phyloP scores from a whole-genome alignment of 441 rosid species.

The Hura crepitans region DNA sequence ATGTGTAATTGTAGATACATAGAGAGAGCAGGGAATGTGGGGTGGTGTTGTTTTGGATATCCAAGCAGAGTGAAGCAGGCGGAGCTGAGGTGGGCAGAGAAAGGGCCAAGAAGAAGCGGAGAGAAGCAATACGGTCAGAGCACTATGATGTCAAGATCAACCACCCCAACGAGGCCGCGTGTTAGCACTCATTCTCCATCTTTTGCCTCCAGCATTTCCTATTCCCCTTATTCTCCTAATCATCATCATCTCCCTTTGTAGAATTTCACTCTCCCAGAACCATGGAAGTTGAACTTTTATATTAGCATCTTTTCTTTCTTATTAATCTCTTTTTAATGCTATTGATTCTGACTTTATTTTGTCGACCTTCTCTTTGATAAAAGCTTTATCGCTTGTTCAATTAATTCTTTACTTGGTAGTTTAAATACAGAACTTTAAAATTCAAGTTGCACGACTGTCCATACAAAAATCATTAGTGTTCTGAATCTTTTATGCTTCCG shows the following conservation, averaged over 20 bases:
- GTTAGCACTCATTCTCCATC: conserved; percentile 31
- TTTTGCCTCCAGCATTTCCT: conserved; percentile 35
- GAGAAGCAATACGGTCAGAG: conserved; percentile 32
- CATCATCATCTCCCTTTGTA: conserved; percentile 24
- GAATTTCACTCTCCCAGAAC: too few species aligned
- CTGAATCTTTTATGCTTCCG: too few species aligned
- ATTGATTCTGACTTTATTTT: too few species aligned
- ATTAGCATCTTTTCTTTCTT: too few species aligned
- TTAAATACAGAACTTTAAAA: too few species aligned
- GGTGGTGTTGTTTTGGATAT: conserved; percentile 46
- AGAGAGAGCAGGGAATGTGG: conserved; percentile 43
- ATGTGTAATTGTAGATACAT: conserved; percentile 38
- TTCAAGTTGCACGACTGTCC: too few species aligned
- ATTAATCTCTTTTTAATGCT: too few species aligned
- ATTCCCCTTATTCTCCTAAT: conserved; percentile 36
- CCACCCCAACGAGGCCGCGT: conserved; percentile 26
- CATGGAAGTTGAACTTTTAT: too few species aligned
- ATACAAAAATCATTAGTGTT: too few species aligned
- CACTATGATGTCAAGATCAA: conserved; percentile 30
- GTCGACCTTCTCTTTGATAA: too few species aligned
- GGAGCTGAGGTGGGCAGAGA: conserved; percentile 67
- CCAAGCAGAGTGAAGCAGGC: conserved; percentile 43
- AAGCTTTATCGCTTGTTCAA: too few species aligned
- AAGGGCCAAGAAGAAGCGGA: conserved; percentile 45
- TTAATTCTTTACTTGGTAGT: too few species aligned